Evolutionary conservation across 2,329 filamentous ascomycete genomes (phyloP), one percentile per base, ranked within the genome.

Genomic region (Penicillium sp.): DNA sequence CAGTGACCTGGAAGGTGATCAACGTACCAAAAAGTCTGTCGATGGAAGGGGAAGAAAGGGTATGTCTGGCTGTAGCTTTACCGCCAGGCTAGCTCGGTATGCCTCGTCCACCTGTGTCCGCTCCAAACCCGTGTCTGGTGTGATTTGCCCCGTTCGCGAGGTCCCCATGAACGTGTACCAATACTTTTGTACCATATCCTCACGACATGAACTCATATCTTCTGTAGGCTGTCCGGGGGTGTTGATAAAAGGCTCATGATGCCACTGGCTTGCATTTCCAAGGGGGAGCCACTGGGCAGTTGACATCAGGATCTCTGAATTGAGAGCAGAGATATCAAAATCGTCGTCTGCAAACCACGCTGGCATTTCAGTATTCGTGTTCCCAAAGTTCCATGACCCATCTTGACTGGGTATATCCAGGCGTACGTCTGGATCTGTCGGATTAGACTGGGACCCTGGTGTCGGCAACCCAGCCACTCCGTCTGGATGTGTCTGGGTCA

Each of bases 241-340:
- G 3, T 19, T 29, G 5, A 8, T 8, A 3, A 48, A 14, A 14
- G 45, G 24, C 2, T 31, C 22, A 9, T 22, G 39, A 22, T 22
- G n/a, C 39, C 39, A 42, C 14, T 42, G 49, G 13, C 11, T 50
- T 26, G 48, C 33, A 27, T 22, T 24, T 21, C 51, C 39, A 21
- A 7, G 49, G 39, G 39, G 49, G 7, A 19, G 21, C 13, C 29
- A 37, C 13, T 37, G 16, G 5, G 31, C 19, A 6, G 33, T 35
- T 37, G 19, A 55, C 21, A 7, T 29, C 19, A 16, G 21, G 45
- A 50, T 55, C 37, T 24, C 46, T 45, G 60, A 57, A 56, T 64
- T 67, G 3, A 68, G 39, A 10, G 60, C 64, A 46, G 59, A 51
- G 8, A 67, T 21, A 35, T 68, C 63, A 44, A 68, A 68, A 21